These are phyloP conservation scores for Entomophthora muscae DNA, from an alignment of 371 early-diverging fungal genomes.

Conservation along the genomic window DNA sequence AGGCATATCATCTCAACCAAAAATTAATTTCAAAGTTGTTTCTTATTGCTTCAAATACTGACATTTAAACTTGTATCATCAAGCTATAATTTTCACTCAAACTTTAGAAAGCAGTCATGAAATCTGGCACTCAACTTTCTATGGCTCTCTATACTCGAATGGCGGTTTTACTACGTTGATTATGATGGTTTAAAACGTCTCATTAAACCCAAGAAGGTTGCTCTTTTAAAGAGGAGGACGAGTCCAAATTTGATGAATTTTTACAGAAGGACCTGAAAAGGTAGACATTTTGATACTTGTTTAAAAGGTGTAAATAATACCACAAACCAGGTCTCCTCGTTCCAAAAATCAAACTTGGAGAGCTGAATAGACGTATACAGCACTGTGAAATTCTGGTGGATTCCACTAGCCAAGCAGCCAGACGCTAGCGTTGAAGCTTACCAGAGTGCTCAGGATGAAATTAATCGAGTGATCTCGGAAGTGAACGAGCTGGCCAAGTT, in stretches of 20 bases:
- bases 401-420: slow-evolving; percentile 39
- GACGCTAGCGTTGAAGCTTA: slow-evolving; percentile 39
- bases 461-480: slow-evolving; percentile 70
- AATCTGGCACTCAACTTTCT: slow-evolving; percentile 60
- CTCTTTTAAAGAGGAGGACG: slow-evolving; percentile 50
- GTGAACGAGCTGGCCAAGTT: slow-evolving; percentile 90
- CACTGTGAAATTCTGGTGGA: slow-evolving; percentile 30
- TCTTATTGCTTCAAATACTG: too few relatives aligned
- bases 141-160: slow-evolving; percentile 35
- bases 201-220: slow-evolving; percentile 23
- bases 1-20: too few relatives aligned
- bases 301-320: not conserved
- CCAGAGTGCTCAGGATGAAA: slow-evolving; percentile 48
- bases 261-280: slow-evolving; percentile 82
- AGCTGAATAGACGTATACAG: slow-evolving; percentile 69
- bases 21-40: too few relatives aligned
- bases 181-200: slow-evolving; percentile 58
- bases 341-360: slow-evolving; percentile 74
- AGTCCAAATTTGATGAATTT: slow-evolving; percentile 68
- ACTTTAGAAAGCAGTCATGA: slow-evolving; percentile 27
- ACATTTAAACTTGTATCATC: too few relatives aligned
- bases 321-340: slow-evolving; percentile 45
- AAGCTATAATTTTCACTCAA: not conserved
- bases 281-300: slow-evolving; percentile 18
- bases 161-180: slow-evolving; percentile 65